Base-by-base conservation (phyloP, 179 eudicot genomes). In the Actinidia arguta region DNA sequence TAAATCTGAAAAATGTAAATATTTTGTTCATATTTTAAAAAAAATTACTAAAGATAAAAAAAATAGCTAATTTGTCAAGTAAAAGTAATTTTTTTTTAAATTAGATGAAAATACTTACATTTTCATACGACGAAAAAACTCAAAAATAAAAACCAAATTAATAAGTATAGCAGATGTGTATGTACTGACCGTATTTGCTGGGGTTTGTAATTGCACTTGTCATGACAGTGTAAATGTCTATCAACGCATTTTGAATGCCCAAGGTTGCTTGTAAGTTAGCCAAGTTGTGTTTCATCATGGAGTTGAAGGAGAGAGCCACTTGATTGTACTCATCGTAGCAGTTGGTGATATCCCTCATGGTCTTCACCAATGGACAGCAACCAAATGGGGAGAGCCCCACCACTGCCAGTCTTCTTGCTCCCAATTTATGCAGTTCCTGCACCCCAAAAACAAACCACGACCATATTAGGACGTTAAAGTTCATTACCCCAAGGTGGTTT, bases 321-420 rank as follows among this genome's bases (percentile, higher is more conserved):
- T 78, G 44, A 78, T 90, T 89, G 51, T 59, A 78, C 4, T 14
- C 52, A 11, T 68, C 78, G n/a, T 81, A 87, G 52, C 93, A 91
- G 24, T 82, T 76, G 36, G 83, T 39, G 20, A 61, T 76, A 3
- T 62, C 79, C 67, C 82, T 78, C 10, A 89, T 14, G 44, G 86
- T 67, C 79, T 78, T 80, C 9, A 86, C 80, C 5, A 89, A 59
- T 4, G 93, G 93, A 56, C 83, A 55, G 80, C 93, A 91, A 4
- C 93, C 93, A 8, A 91, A 78, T 20, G 91, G 86, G 22, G 89
- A 85, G 2, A 89, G 82, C 31, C 93, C 92, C 13, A 87, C 89
- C 20, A 91, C 87, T 8, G 68, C 84, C 47, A 91, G 1, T 80
- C 81, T 87, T 63, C 86, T 91, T 25, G 84, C 89, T 63, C 93